A percentile compares a stretch with the other conserved stretches of the same genome.
phyloP scores from a whole-genome alignment of 495 filamentous ascomycete species.

The Tuber microsphaerosporum region DNA sequence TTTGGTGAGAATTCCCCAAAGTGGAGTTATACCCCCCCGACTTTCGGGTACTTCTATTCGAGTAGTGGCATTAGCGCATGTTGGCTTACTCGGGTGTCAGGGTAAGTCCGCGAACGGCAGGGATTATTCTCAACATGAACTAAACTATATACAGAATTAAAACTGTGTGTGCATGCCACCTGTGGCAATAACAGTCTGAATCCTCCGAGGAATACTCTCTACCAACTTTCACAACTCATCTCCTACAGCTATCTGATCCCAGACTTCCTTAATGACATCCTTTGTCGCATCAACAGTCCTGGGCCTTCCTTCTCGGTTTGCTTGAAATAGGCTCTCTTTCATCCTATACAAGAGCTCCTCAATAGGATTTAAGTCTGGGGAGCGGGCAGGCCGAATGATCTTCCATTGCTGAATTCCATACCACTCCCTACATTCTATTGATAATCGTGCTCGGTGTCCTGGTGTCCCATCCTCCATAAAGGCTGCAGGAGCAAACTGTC shows the following conservation, averaged over 20 bases:
- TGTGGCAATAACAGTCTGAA: constrained; percentile 8
- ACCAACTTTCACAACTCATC: constrained; percentile 13
- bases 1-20: no score
- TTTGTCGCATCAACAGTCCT: neutral
- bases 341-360: constrained; percentile 21
- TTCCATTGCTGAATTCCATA: neutral
- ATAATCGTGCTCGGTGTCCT: neutral
- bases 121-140: no score
- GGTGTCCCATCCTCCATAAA: constrained; percentile 16
- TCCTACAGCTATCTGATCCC: constrained; percentile 10
- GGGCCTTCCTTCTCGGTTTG: neutral
- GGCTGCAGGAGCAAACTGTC: neutral
- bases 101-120: no score
- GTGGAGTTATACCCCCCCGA: no score
- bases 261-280: constrained; percentile 10
- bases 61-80: no score
- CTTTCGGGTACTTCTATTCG: no score
- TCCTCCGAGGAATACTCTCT: constrained; percentile 15
- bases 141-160: neutral
- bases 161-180: constrained; percentile 4
- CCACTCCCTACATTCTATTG: neutral
- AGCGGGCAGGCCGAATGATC: constrained; percentile 8
- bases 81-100: no score
- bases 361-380: constrained; percentile 27
- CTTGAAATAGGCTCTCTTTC: constrained; percentile 17